Percentiles rank a stretch among this genome's conserved stretches.
Conservation (phyloP, 23 red algal genomes). For the Chondrus crispus region DNA sequence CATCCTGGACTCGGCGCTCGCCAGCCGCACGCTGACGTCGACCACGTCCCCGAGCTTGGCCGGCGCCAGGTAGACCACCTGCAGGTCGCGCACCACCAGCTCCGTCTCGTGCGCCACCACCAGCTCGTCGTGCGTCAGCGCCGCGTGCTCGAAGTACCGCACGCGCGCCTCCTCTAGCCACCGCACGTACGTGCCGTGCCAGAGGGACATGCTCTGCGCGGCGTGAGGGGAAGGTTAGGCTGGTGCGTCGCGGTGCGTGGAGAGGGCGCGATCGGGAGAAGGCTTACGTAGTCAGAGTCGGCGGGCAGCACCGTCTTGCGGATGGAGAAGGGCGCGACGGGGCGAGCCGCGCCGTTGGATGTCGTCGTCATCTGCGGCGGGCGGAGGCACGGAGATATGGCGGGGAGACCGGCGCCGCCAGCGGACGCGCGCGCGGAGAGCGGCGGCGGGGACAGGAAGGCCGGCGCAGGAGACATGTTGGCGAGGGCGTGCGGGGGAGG, state of each 20-base stretch:
- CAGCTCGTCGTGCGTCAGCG: neutral
- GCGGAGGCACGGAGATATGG: neutral
- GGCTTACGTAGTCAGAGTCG: conserved; percentile 7
- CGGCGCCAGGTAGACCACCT: neutral
- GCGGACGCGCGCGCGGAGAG: neutral
- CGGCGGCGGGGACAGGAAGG: neutral
- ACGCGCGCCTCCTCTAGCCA: conserved; percentile 2
- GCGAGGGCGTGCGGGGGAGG: neutral
- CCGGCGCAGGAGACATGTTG: neutral
- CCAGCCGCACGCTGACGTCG: neutral
- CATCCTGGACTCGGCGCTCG: neutral
- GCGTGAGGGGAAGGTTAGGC: neutral
- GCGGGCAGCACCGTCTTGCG: conserved; percentile 4
- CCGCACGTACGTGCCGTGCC: neutral
- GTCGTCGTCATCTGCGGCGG: no score
- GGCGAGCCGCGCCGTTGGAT: neutral
- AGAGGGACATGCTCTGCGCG: neutral
- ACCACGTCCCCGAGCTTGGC: neutral
- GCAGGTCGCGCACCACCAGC: neutral
- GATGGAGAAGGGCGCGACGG: neutral
- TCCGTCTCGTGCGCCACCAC: neutral
- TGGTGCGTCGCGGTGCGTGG: neutral
- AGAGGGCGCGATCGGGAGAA: neutral
- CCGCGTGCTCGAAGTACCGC: neutral
- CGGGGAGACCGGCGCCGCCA: neutral